phyloP scores from a whole-genome alignment of 352 stramenopile species.

The Blastocystis sp. region DNA sequence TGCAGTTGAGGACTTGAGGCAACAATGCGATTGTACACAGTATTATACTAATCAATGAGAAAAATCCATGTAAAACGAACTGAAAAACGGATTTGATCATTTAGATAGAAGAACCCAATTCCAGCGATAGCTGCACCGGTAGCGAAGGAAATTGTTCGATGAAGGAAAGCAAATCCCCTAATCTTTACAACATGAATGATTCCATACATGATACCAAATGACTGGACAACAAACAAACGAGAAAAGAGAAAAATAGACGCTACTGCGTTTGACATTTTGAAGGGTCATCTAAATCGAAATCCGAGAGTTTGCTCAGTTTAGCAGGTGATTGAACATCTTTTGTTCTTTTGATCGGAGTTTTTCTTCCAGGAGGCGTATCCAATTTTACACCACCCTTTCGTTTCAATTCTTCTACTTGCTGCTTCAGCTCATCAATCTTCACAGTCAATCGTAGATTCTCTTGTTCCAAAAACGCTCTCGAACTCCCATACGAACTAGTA shows the following conservation, averaged over 20 bases:
- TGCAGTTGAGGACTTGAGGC: not conserved
- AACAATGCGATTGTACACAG: not conserved
- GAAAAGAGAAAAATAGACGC: slow-evolving; percentile 17
- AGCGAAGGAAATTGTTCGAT: not conserved
- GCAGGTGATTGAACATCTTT: not conserved
- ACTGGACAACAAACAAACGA: not conserved
- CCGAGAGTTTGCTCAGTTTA: slow-evolving; percentile 7
- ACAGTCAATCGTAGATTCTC: slow-evolving; percentile 35
- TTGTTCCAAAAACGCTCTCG: slow-evolving; percentile 5
- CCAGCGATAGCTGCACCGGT: not conserved
- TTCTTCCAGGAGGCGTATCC: not conserved
- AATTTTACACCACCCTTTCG: not conserved
- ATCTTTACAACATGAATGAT: not conserved
- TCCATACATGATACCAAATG: not conserved
- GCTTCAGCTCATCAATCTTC: slow-evolving; percentile 45
- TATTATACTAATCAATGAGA: not conserved
- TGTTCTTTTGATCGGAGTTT: not conserved
- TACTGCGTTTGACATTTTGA: slow-evolving; percentile 54
- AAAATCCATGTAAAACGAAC: not conserved
- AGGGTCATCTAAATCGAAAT: slow-evolving; percentile 29
- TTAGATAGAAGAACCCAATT: not conserved
- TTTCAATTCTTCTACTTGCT: not conserved
- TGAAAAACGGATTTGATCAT: slow-evolving; percentile 19
- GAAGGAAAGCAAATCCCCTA: not conserved
- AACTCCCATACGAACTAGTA: not conserved